These are phyloP conservation scores for Ustilago curta DNA, from an alignment of 1,284 basidiomycete genomes.

Conservation along the genomic window DNA sequence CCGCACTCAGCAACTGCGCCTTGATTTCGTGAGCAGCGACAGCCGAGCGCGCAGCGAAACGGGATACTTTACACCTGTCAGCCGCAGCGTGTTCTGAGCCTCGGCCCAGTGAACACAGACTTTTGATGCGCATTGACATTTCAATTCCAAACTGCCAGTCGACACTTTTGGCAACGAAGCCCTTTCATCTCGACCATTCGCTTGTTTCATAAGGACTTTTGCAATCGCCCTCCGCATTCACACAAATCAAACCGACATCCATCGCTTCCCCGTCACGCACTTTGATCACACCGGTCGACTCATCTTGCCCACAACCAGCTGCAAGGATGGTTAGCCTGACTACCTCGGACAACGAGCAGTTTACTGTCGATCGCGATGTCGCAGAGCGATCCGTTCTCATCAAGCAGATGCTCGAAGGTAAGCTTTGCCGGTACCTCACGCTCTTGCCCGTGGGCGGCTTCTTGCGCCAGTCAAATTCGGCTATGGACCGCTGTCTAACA, in stretches of 20 bases:
- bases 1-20: conserved; percentile 2
- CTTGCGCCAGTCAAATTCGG: neutral
- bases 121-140: conserved; percentile 25
- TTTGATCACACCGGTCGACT: neutral
- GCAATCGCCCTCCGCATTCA: neutral
- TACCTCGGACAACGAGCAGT: conserved; percentile 93
- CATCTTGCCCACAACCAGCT: neutral
- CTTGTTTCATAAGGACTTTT: conserved; percentile 5
- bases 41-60: neutral
- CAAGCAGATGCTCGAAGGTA: conserved; percentile 99
- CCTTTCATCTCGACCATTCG: conserved; percentile 6
- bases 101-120: conserved; percentile 2
- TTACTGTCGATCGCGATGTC: conserved; percentile 91
- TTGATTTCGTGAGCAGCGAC: neutral
- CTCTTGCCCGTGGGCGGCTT: neutral
- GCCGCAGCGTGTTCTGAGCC: neutral
- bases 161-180: neutral
- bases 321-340: conserved; percentile 61
- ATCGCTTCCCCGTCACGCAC: neutral
- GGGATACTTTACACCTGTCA: too few species aligned
- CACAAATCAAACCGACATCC: neutral
- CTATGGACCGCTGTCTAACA: neutral
- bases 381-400: conserved; percentile 95
- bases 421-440: conserved; percentile 46
- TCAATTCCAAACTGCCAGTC: conserved; percentile 16